Base-by-base conservation (phyloP, 2,329 filamentous ascomycete species). In the Epicoccum sorghinum region DNA sequence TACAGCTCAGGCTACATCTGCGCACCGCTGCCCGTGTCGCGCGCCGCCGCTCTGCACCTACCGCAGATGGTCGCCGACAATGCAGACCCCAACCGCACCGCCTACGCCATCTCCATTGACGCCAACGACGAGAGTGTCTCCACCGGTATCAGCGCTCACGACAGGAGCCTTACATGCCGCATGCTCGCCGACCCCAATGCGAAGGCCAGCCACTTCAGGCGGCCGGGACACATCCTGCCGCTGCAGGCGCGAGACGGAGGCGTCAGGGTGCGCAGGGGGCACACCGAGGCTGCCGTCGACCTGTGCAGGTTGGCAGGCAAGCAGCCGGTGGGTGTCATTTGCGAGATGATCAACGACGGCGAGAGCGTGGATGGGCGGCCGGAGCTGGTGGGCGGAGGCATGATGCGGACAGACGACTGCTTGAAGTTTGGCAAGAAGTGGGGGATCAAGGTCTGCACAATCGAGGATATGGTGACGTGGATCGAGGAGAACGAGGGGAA, bases 231-330 rank as follows among this genome's bases (percentile, higher is more conserved):
- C 76, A 86, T 98, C 24, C 85, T 99, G 63, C 95, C 95, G 3
- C 80, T 99, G 68, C 85, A 88, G 67, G 90, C 93, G 12, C 81
- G 86, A 13, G 81, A 85, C 24, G 95, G 95, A 13, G 93, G 93
- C 27, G 90, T 98, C 5, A 81, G 90, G 50, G 87, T 88, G 70
- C 79, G 95, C 13, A 81, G 81, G 45, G 95, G 95, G 3, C 95
- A 99, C 76, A 99, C 95, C 9, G 95, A 99, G 81, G 95, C 95
- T 1, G 91, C 89, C 8, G 85, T 96, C 4, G 95, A 99, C 75
- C 87, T 99, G 72, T 97, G 93, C 75, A 81, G 89, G 45, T 77
- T 99, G 55, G 88, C 93, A 1, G 92, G 92, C 1, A 93, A 75
- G 54, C 75, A 78, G 58, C 82, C 83, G 45, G 93, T 89, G 1